These are phyloP conservation scores for Mimosa pudica DNA, from an alignment of 306 rosid genomes.

Conservation along the genomic window DNA sequence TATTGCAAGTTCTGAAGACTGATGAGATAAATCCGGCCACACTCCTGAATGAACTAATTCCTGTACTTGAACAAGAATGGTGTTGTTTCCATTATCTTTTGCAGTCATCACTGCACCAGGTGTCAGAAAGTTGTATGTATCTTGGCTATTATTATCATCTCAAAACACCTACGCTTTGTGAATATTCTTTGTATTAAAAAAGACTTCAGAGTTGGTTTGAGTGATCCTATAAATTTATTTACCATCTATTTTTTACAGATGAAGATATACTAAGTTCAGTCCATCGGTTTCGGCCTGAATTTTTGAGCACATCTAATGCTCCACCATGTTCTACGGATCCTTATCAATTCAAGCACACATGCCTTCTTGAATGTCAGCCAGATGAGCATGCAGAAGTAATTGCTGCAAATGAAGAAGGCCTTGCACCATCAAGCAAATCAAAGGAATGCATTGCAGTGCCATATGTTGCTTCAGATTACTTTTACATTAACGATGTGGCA, in stretches of 20 bases:
- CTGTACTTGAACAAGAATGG: constrained; percentile 73
- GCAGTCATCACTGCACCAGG: constrained; percentile 66
- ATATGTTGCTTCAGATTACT: constrained; percentile 57
- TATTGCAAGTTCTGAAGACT: constrained; percentile 53
- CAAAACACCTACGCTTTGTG: constrained; percentile 14
- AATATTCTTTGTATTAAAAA: not conserved
- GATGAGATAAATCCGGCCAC: constrained; percentile 44
- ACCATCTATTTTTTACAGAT: constrained; percentile 49
- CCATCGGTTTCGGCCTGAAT: constrained; percentile 76
- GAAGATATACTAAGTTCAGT: constrained; percentile 65
- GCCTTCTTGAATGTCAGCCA: constrained; percentile 47
- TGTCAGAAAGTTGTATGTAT: constrained; percentile 71
- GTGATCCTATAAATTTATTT: constrained; percentile 2
- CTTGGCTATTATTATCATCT: constrained; percentile 25
- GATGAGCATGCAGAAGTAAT: constrained; percentile 47
- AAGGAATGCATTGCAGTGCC: constrained; percentile 61
- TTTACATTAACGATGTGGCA: constrained; percentile 54
- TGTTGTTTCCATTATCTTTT: constrained; percentile 73
- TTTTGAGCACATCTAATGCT: constrained; percentile 58
- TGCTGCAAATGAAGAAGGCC: constrained; percentile 44
- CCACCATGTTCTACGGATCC: constrained; percentile 55
- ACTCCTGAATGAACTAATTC: constrained; percentile 29
- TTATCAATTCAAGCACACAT: constrained; percentile 56
- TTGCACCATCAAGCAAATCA: constrained; percentile 49
- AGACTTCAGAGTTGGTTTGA: not conserved